Evolutionary conservation across 805 yeast genomes (phyloP).

Genomic region (Schizosaccharomyces japonicus): DNA sequence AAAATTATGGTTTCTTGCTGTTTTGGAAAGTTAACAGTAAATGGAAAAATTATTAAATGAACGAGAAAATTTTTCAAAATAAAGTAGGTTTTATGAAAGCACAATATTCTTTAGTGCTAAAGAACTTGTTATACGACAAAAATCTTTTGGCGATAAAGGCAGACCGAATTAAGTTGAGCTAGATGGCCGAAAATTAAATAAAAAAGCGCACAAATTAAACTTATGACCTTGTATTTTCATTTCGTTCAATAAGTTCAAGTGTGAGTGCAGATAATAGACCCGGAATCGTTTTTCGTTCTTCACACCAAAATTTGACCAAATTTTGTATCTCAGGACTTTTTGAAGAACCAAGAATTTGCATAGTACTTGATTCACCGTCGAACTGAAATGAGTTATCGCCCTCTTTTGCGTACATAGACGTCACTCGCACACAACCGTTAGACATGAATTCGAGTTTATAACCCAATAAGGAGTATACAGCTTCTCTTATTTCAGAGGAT

Average conservation of each 20-base stretch:
- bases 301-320: constrained; percentile 41
- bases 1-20: too few relatives aligned
- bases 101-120: too few relatives aligned
- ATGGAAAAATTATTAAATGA: too few relatives aligned
- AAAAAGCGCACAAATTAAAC: too few relatives aligned
- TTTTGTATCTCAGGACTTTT: constrained; percentile 9
- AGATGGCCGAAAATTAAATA: too few relatives aligned
- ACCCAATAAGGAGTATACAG: constrained; percentile 46
- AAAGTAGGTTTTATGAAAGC: too few relatives aligned
- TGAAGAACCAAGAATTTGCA: constrained; percentile 21
- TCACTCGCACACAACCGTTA: constrained; percentile 31
- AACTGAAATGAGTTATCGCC: constrained; percentile 27
- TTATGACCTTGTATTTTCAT: too few relatives aligned
- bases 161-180: too few relatives aligned
- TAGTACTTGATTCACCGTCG: constrained; percentile 30
- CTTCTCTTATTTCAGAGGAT: constrained; percentile 45
- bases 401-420: constrained; percentile 22
- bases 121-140: too few relatives aligned
- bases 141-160: too few relatives aligned
- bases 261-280: constrained; percentile 58
- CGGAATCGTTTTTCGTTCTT: constrained; percentile 44
- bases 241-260: constrained; percentile 34
- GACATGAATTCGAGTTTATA: constrained; percentile 44
- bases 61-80: too few relatives aligned
- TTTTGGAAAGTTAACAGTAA: too few relatives aligned